Conservation (phyloP, 768 basidiomycete species). For the Tylopilus intermedius region DNA sequence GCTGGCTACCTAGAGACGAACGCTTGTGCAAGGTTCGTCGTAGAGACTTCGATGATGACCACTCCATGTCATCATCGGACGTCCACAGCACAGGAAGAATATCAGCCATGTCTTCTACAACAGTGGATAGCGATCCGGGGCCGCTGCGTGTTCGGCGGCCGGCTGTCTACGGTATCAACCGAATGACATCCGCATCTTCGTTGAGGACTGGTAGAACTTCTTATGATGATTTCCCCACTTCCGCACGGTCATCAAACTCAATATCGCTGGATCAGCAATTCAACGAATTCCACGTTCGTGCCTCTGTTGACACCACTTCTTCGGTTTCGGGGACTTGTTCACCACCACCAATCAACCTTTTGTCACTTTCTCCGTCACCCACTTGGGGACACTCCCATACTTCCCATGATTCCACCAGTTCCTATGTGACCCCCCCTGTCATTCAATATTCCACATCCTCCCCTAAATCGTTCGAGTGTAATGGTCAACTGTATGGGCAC, state of each 20-base stretch:
- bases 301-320: conserved; percentile 57
- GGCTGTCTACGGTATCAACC: conserved; percentile 60
- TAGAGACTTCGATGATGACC: conserved; percentile 84
- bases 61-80: conserved; percentile 87
- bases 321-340: conserved; percentile 62
- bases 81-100: conserved; percentile 68
- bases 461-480: conserved; percentile 45
- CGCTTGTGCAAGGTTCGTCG: conserved; percentile 72
- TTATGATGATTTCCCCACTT: conserved; percentile 67
- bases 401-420: conserved; percentile 36
- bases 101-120: conserved; percentile 76
- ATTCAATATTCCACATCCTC: conserved; percentile 38
- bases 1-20: conserved; percentile 50
- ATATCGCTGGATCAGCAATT: conserved; percentile 73
- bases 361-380: conserved; percentile 65
- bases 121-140: conserved; percentile 84
- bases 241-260: conserved; percentile 75
- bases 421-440: conserved; percentile 34
- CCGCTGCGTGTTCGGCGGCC: conserved; percentile 63
- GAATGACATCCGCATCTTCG: conserved; percentile 74
- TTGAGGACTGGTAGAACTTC: conserved; percentile 53
- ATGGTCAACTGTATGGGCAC: conserved; percentile 47
- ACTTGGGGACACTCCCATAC: conserved; percentile 50
- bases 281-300: conserved; percentile 69
- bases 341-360: conserved; percentile 69